Percentiles rank a stretch among this genome's conserved stretches.
phyloP scores from a whole-genome alignment of 2,329 filamentous ascomycete species.

The Nemania abortiva region DNA sequence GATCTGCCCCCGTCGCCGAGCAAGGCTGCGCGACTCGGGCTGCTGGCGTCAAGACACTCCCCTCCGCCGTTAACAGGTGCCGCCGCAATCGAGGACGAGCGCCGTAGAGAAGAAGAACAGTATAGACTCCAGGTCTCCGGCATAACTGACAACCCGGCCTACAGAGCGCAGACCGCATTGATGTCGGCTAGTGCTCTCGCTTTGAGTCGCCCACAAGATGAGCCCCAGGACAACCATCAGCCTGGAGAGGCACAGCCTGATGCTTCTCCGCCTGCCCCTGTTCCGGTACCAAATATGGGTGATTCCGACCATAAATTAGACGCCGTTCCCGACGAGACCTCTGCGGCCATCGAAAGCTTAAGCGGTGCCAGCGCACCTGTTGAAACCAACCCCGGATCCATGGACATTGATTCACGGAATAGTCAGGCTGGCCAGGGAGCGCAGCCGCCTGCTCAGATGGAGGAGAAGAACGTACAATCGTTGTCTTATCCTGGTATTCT shows the following conservation, averaged over 20 bases:
- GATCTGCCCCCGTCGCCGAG: slow-evolving; percentile 66
- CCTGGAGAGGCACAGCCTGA: slow-evolving; percentile 36
- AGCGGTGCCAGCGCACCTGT: slow-evolving; percentile 56
- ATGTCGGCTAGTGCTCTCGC: slow-evolving; percentile 65
- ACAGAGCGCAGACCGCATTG: slow-evolving; percentile 65
- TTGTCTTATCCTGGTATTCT: slow-evolving; percentile 68
- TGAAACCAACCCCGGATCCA: slow-evolving; percentile 64
- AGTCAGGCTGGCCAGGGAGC: slow-evolving; percentile 53
- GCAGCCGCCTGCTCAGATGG: slow-evolving; percentile 61
- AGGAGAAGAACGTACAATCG: slow-evolving; percentile 64
- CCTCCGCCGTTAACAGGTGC: slow-evolving; percentile 65
- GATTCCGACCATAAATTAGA: slow-evolving; percentile 54
- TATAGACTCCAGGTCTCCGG: slow-evolving; percentile 57
- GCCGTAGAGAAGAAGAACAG: slow-evolving; percentile 61
- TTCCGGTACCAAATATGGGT: slow-evolving; percentile 50
- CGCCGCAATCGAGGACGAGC: slow-evolving; percentile 66
- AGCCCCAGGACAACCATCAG: slow-evolving; percentile 62
- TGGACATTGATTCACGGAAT: slow-evolving; percentile 65
- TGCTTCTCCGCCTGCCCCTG: slow-evolving; percentile 43
- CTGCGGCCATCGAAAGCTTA: slow-evolving; percentile 56
- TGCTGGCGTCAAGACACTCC: slow-evolving; percentile 58
- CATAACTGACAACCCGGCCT: slow-evolving; percentile 66
- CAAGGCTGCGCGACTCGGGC: slow-evolving; percentile 64
- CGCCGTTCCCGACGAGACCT: slow-evolving; percentile 58
- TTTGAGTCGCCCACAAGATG: slow-evolving; percentile 69